phyloP scores from a whole-genome alignment of 345 rosid species.

The Populus euphratica region DNA sequence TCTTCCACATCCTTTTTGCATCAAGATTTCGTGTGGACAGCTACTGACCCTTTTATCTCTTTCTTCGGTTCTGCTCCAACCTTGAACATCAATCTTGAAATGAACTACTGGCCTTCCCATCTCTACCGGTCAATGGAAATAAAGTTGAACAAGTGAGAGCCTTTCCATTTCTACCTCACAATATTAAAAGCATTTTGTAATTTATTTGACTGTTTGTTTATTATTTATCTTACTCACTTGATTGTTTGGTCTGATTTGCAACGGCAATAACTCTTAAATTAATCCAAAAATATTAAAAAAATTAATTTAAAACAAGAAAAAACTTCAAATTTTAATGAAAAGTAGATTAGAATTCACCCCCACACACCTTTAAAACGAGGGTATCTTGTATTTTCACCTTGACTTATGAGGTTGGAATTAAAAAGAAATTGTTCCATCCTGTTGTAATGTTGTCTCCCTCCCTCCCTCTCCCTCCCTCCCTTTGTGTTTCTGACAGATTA shows the following conservation, averaged over 20 bases:
- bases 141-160: slow-evolving; percentile 76
- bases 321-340: no score
- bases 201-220: no score
- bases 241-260: background rate
- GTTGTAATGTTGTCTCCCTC: background rate
- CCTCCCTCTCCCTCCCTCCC: background rate
- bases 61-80: slow-evolving; percentile 76
- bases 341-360: no score
- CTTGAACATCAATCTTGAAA: slow-evolving; percentile 90
- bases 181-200: background rate
- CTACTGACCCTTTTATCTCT: slow-evolving; percentile 13
- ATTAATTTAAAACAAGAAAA: no score
- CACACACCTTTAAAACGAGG: no score
- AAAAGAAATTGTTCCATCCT: background rate
- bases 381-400: no score
- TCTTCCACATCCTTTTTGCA: background rate
- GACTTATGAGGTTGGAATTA: background rate
- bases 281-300: no score
- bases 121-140: slow-evolving; percentile 67
- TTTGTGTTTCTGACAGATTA: background rate
- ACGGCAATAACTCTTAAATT: no score
- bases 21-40: background rate
- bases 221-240: background rate
- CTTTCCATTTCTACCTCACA: slow-evolving; percentile 1
- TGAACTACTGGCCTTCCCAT: slow-evolving; percentile 93